A percentile compares a stretch with the other conserved stretches of the same genome.
phyloP scores from a whole-genome alignment of 345 rosid genomes.

The Cardamine occulta region DNA sequence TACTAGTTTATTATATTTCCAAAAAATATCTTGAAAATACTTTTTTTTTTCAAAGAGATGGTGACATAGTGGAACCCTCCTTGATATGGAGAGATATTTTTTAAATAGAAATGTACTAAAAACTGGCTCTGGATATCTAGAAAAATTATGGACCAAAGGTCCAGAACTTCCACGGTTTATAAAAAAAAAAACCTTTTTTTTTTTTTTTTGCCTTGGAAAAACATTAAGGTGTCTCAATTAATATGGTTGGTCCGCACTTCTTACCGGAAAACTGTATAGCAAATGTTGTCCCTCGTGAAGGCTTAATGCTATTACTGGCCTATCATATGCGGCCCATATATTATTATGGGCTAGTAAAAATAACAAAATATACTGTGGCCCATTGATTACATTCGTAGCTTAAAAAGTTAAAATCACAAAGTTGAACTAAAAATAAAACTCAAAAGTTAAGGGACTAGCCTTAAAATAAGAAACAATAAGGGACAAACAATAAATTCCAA shows the following conservation, averaged over 20 bases:
- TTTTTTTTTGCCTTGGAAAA: not conserved
- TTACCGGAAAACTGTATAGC: not conserved
- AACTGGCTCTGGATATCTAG: too few species aligned
- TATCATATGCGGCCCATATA: slow-evolving; percentile 1
- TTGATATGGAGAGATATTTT: too few species aligned
- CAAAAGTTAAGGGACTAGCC: not conserved
- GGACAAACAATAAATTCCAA: not conserved
- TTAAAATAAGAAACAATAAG: not conserved
- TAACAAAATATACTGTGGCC: not conserved
- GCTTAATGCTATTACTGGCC: not conserved
- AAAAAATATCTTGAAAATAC: not conserved
- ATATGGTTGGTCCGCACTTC: not conserved
- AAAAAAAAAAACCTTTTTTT: too few species aligned
- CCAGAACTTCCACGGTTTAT: too few species aligned
- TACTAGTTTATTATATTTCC: not conserved
- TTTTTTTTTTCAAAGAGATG: too few species aligned
- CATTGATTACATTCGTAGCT: not conserved
- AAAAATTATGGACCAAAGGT: too few species aligned
- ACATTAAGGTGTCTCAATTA: not conserved
- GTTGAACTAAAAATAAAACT: not conserved
- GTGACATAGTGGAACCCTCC: too few species aligned
- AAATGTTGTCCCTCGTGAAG: slow-evolving; percentile 11
- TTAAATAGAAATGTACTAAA: too few species aligned
- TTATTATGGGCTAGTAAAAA: not conserved
- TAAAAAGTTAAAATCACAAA: not conserved